Evolutionary conservation across 495 filamentous ascomycete species (phyloP).

Genomic region (Parachaetomium inaequale): DNA sequence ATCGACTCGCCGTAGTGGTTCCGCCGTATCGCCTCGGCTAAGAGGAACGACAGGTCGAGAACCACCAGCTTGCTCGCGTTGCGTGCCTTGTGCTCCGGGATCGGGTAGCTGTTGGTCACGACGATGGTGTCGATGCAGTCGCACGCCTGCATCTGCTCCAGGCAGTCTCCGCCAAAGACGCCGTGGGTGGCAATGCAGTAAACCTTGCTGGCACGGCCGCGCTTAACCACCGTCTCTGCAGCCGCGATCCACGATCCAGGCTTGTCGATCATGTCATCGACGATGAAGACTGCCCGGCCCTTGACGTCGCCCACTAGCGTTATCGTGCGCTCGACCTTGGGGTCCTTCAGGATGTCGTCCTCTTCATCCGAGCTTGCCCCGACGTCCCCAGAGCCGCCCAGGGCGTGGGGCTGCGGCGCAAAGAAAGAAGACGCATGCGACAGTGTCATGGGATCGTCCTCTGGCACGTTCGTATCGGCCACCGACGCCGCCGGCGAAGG

Average conservation of each 20-base stretch:
- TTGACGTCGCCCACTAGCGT: constrained; percentile 92
- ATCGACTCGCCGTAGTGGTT: constrained; percentile 93
- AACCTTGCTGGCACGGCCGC: constrained; percentile 85
- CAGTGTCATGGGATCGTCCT: constrained; percentile 57
- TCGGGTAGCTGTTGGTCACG: constrained; percentile 95
- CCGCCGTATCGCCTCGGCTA: constrained; percentile 88
- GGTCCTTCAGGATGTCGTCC: constrained; percentile 68
- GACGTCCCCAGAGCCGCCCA: constrained; percentile 80
- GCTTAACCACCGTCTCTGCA: constrained; percentile 94
- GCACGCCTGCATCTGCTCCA: constrained; percentile 87
- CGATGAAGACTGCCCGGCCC: constrained; percentile 80
- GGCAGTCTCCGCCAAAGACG: constrained; percentile 82
- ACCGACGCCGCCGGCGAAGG: constrained; percentile 70
- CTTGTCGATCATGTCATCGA: constrained; percentile 99
- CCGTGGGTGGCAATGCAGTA: constrained; percentile 98
- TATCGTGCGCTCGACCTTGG: constrained; percentile 84
- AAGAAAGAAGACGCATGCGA: constrained; percentile 56
- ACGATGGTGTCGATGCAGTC: constrained; percentile 90
- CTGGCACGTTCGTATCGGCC: constrained; percentile 47
- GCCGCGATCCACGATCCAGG: constrained; percentile 95
- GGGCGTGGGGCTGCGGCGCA: constrained; percentile 55
- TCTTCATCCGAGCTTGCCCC: constrained; percentile 83
- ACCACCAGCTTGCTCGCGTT: constrained; percentile 79
- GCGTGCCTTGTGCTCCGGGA: constrained; percentile 63
- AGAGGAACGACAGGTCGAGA: constrained; percentile 79